Evolutionary conservation across 2,329 filamentous ascomycete genomes (phyloP).

Genomic region (Mariannaea elegans): DNA sequence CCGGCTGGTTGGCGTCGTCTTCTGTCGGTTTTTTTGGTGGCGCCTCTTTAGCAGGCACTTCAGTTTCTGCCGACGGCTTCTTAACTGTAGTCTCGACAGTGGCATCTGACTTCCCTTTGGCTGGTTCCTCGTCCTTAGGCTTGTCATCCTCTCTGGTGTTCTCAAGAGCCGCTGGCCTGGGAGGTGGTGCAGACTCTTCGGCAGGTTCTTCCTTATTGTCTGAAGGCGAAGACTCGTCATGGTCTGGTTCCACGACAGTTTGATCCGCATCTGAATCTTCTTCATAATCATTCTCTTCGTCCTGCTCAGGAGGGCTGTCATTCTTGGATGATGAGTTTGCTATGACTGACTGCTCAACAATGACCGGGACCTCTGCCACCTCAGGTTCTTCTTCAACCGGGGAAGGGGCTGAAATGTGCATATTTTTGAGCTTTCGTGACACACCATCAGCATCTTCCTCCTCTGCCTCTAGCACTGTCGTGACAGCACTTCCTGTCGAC

Average conservation of each 20-base stretch:
- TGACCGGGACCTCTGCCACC: constrained; percentile 51
- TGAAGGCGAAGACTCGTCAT: constrained; percentile 35
- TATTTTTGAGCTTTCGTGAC: constrained; percentile 54
- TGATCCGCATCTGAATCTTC: constrained; percentile 34
- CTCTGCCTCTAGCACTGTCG: constrained; percentile 83
- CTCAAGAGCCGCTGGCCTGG: constrained; percentile 28
- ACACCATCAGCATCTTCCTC: constrained; percentile 72
- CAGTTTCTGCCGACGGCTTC: constrained; percentile 4
- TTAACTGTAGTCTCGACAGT: constrained; percentile 17
- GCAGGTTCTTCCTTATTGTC: constrained; percentile 14
- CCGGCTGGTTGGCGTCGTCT: constrained; percentile 18
- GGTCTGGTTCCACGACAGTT: constrained; percentile 35
- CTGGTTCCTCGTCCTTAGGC: constrained; percentile 8
- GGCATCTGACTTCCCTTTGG: constrained; percentile 5
- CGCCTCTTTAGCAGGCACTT: constrained; percentile 3
- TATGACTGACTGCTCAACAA: constrained; percentile 49
- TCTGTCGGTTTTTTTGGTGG: constrained; percentile 1
- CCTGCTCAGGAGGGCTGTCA: constrained; percentile 11
- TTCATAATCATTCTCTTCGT: constrained; percentile 22
- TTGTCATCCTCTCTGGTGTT: constrained; percentile 31
- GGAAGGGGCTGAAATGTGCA: constrained; percentile 62
- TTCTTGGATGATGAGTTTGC: constrained; percentile 23
- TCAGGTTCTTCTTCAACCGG: constrained; percentile 64
- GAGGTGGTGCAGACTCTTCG: constrained; percentile 11
- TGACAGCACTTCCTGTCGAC: constrained; percentile 80